These are phyloP conservation scores for Fusarium sororula DNA, from an alignment of 2,329 filamentous ascomycete genomes.

Conservation along the genomic window DNA sequence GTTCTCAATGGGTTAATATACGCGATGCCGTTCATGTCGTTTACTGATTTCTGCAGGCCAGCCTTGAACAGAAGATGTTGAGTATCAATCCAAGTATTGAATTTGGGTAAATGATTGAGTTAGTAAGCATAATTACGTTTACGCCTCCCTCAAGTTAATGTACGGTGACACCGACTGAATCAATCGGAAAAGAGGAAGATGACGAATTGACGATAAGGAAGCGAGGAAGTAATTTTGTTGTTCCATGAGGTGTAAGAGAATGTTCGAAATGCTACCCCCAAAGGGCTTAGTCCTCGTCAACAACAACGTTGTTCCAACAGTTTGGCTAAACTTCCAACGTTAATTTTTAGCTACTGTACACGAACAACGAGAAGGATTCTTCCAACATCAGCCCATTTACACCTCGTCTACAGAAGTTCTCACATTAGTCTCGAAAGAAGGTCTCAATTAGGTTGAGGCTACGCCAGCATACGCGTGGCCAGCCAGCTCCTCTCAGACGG, in stretches of 20 bases:
- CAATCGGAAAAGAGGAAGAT: background rate
- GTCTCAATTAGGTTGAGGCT: conserved; percentile 11
- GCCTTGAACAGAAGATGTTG: background rate
- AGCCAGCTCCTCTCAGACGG: conserved; percentile 8
- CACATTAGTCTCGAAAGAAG: background rate
- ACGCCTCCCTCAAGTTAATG: background rate
- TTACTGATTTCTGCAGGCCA: background rate
- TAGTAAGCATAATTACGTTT: background rate
- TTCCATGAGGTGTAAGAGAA: background rate
- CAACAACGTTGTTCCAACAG: background rate
- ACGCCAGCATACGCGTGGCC: conserved; percentile 40
- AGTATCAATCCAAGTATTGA: background rate
- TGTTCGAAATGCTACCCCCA: background rate
- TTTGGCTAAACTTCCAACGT: background rate
- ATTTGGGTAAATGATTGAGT: background rate
- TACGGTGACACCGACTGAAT: background rate
- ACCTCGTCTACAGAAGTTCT: conserved; percentile 6
- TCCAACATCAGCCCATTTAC: conserved; percentile 7
- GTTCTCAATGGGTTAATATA: background rate
- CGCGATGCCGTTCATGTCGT: background rate
- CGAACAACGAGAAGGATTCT: background rate
- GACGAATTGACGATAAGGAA: background rate
- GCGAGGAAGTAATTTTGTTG: background rate
- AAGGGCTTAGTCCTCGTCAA: background rate
- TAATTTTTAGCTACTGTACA: background rate